These are phyloP conservation scores for Clonostachys rhizophaga DNA, from an alignment of 2,329 filamentous ascomycete species.

Conservation along the genomic window DNA sequence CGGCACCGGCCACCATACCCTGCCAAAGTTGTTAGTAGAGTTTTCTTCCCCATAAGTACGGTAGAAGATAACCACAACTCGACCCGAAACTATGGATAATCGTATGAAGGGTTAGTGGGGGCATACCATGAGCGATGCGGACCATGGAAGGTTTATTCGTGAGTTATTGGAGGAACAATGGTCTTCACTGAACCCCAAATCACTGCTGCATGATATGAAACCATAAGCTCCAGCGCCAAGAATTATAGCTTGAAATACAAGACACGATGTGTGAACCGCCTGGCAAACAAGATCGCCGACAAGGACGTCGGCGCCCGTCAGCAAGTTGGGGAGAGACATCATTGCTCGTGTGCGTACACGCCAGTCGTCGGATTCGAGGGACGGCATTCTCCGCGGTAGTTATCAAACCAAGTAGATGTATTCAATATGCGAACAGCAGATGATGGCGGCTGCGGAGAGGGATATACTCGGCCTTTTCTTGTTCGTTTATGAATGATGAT, in stretches of 20 bases:
- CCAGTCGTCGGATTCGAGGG: neutral
- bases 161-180: neutral
- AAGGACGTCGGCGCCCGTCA: neutral
- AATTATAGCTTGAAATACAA: conserved; percentile 3
- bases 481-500: neutral
- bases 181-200: neutral
- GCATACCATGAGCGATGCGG: neutral
- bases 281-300: neutral
- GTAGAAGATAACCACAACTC: neutral
- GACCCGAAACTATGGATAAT: too few species aligned
- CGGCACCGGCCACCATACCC: neutral
- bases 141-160: neutral
- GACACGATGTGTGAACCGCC: neutral
- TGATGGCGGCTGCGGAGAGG: neutral
- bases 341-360: neutral
- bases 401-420: neutral
- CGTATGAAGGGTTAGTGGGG: neutral
- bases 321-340: neutral
- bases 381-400: neutral
- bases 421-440: neutral
- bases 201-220: neutral
- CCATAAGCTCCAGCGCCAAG: neutral
- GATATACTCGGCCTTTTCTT: too few species aligned
- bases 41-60: neutral
- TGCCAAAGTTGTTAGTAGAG: neutral